Evolutionary conservation across 208 protist genomes (phyloP).

Genomic region (Wallacemonas collosoma): DNA sequence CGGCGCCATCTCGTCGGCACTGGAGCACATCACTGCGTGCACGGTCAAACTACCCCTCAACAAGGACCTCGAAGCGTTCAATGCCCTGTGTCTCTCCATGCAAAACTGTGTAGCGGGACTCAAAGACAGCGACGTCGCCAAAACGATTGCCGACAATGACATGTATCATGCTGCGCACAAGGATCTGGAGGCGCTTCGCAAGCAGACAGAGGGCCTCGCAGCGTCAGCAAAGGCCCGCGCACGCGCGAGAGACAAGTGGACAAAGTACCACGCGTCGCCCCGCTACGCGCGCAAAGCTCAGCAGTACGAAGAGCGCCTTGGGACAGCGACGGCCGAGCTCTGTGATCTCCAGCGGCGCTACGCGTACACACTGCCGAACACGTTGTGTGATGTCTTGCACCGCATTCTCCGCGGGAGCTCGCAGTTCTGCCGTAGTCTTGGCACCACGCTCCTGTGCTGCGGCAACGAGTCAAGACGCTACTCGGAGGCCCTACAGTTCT

Average conservation of each 20-base stretch:
- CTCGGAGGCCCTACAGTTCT: constrained; percentile 1
- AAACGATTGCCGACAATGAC: not conserved
- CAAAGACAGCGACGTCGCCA: not conserved
- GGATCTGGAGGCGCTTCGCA: not conserved
- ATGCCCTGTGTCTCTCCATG: constrained; percentile 1
- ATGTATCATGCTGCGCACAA: not conserved
- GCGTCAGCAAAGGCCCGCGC: not conserved
- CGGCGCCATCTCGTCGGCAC: not conserved
- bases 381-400: constrained; percentile 3
- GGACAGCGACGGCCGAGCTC: not conserved
- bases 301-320: not conserved
- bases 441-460: constrained; percentile 11
- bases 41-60: not conserved
- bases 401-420: not conserved
- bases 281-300: not conserved
- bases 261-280: not conserved
- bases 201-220: not conserved
- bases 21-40: constrained; percentile 7
- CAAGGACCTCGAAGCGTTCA: not conserved
- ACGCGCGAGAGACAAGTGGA: not conserved
- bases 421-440: constrained; percentile 2
- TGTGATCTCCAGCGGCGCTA: not conserved
- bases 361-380: constrained; percentile 8
- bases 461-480: constrained; percentile 7
- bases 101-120: not conserved